Evolutionary conservation across 306 rosid genomes (phyloP), one percentile per base, ranked within the genome.

Genomic region (Begonia masoniana): DNA sequence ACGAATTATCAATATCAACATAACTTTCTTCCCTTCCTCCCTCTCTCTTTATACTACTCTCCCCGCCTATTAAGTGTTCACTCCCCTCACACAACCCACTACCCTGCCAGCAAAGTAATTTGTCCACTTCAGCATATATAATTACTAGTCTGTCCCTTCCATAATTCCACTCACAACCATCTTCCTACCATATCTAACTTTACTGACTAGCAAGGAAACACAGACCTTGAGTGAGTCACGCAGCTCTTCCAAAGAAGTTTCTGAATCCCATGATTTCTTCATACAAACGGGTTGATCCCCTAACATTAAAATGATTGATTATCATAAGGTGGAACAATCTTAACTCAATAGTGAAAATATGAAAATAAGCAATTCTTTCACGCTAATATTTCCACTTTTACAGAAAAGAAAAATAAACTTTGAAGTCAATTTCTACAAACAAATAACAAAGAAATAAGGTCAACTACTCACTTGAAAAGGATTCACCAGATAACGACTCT

Each of bases 141-240:
- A 31, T 31, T 7, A 31, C 39, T 9, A 31, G 39, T 31, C 39
- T 31, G 39, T 31, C 8, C 24, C 24, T 21, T 21, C 24, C 24
- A 21, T 21, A 21, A 21, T 21, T 21, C 24, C 24, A 21, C 24
- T 21, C 24, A 21, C 39, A 31, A 31, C 39, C 39, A 31, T 5
- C 39, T 31, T 31, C 39, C 39, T 31, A 31, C 39, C 39, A 31
- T 31, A 4, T 31, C 39, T 5, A 31, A 31, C 39, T 31, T 31
- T 31, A 31, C 39, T 31, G 39, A 31, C 9, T 31, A 1, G 8
- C 7, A 26, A 62, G 35, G 23, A 51, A 9, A 52, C 21, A 39
- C 61, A 56, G 69, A 87, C 96, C 96, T 87, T 78, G 62, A 79
- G 41, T 21, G 91, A 78, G 60, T 59, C 68, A 35, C 62, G 71